These are phyloP conservation scores for Lagenidium sp. DNA, from an alignment of 352 stramenopile genomes.

Conservation along the genomic window DNA sequence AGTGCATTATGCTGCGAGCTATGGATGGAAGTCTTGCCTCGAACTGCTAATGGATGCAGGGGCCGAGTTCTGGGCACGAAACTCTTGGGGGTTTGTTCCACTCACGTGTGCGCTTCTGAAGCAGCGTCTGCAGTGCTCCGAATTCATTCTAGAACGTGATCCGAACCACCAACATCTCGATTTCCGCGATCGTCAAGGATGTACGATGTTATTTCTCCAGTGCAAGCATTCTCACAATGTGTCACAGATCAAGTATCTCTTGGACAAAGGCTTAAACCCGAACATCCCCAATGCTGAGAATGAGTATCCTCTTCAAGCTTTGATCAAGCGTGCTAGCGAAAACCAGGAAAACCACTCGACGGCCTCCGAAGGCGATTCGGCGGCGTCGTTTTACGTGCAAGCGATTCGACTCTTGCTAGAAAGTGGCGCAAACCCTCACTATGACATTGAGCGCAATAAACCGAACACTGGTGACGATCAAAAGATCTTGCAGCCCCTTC, in stretches of 20 bases:
- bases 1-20: conserved; percentile 68
- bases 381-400: conserved; percentile 27
- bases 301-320: conserved; percentile 48
- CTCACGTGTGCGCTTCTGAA: conserved; percentile 65
- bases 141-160: conserved; percentile 60
- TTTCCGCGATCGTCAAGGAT: conserved; percentile 61
- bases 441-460: conserved; percentile 26
- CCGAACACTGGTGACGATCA: conserved; percentile 5
- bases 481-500: conserved; percentile 33
- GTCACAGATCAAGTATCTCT: conserved; percentile 54
- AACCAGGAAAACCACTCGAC: conserved; percentile 4
- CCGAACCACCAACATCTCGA: conserved; percentile 49
- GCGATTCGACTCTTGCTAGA: conserved; percentile 43
- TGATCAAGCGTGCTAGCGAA: conserved; percentile 27
- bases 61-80: conserved; percentile 58
- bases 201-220: conserved; percentile 78
- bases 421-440: conserved; percentile 31
- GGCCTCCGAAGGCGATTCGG: conserved; percentile 4
- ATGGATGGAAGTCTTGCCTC: conserved; percentile 63
- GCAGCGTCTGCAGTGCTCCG: conserved; percentile 34
- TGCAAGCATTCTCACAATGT: conserved; percentile 58
- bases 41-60: conserved; percentile 39
- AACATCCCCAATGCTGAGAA: conserved; percentile 57
- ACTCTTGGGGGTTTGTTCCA: conserved; percentile 68
- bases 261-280: conserved; percentile 57